These are phyloP conservation scores for Phoma sp. DNA, from an alignment of 2,329 filamentous ascomycete genomes.

Conservation along the genomic window DNA sequence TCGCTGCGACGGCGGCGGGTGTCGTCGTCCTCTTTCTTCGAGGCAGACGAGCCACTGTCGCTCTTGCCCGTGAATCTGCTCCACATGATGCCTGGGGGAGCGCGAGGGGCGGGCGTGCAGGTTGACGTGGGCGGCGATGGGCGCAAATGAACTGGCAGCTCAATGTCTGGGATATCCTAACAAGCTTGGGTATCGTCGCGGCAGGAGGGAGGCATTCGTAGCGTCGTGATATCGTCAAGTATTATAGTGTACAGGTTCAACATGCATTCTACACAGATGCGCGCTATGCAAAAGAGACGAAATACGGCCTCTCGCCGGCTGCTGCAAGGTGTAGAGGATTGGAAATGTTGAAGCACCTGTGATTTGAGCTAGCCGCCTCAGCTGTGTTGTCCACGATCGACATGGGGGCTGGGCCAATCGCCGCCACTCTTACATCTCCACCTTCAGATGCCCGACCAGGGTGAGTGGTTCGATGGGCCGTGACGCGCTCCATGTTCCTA, in stretches of 20 bases:
- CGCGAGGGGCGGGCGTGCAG: constrained; percentile 19
- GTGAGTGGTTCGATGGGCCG: background rate
- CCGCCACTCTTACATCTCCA: background rate
- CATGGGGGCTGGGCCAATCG: constrained; percentile 15
- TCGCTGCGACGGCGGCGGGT: constrained; percentile 35
- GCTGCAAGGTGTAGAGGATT: background rate
- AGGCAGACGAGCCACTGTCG: constrained; percentile 40
- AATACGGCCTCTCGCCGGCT: constrained; percentile 6
- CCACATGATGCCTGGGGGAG: constrained; percentile 44
- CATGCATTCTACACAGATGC: constrained; percentile 19
- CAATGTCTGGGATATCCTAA: constrained; percentile 15
- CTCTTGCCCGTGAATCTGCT: constrained; percentile 48
- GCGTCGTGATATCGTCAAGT: constrained; percentile 39
- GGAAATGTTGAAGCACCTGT: constrained; percentile 2
- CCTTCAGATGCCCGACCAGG: constrained; percentile 1
- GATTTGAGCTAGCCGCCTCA: constrained; percentile 16
- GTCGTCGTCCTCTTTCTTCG: constrained; percentile 36
- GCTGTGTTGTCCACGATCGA: constrained; percentile 14
- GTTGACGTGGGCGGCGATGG: constrained; percentile 30
- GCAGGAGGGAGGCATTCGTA: constrained; percentile 33
- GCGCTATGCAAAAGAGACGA: constrained; percentile 18
- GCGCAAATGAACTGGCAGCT: constrained; percentile 25
- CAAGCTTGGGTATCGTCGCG: constrained; percentile 32
- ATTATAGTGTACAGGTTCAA: constrained; percentile 13
- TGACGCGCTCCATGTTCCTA: background rate